Conservation (phyloP, 306 rosid genomes). For the Glycyrrhiza uralensis region DNA sequence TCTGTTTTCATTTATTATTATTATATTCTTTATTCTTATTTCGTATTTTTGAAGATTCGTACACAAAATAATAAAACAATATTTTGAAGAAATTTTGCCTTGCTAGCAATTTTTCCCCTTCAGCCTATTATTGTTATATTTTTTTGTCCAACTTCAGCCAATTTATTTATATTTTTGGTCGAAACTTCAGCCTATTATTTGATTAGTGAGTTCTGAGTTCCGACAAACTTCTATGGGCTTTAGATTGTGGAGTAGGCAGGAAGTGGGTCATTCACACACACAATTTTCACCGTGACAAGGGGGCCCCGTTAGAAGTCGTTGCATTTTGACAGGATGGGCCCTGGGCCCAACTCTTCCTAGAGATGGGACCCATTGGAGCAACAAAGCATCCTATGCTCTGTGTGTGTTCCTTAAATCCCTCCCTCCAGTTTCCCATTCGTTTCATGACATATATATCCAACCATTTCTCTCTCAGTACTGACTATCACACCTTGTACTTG, state of each 20-base stretch:
- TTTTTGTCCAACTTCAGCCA: too few relatives aligned
- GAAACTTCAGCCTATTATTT: neutral
- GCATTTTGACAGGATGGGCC: slow-evolving; percentile 42
- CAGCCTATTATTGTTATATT: slow-evolving; percentile 8
- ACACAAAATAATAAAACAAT: neutral
- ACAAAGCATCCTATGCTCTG: slow-evolving; percentile 45
- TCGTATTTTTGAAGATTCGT: neutral
- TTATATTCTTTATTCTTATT: neutral
- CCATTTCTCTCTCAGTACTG: neutral
- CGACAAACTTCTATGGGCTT: slow-evolving; percentile 36
- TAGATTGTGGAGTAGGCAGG: slow-evolving; percentile 30
- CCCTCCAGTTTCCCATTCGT: neutral
- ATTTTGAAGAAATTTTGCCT: neutral
- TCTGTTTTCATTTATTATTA: neutral
- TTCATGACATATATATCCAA: neutral
- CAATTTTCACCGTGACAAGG: neutral
- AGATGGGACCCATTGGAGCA: slow-evolving; percentile 26
- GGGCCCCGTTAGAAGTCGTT: slow-evolving; percentile 36
- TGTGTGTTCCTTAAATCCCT: neutral
- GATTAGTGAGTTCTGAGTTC: neutral
- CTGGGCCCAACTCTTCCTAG: slow-evolving; percentile 24
- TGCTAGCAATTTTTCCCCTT: neutral
- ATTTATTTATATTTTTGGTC: too few relatives aligned
- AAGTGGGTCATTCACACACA: slow-evolving; percentile 35
- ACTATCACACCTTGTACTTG: neutral